Percentiles rank a stretch among this genome's conserved stretches.
Evolutionary conservation across 1,284 basidiomycete genomes (phyloP).

Genomic region (Jaminaea rosea): DNA sequence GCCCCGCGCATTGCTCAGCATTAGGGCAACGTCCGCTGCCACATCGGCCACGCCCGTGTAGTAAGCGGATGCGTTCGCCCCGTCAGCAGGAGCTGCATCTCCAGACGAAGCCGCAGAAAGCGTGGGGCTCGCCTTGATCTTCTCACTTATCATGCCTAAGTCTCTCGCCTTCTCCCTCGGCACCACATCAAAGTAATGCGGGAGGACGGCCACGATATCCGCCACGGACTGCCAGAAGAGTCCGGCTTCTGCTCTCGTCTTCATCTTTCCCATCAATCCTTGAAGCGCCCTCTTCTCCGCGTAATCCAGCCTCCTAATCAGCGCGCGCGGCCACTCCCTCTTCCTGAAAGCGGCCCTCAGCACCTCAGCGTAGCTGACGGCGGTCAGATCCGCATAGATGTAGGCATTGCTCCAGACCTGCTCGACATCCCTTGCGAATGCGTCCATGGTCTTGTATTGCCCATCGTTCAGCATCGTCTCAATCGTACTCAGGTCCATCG

Average conservation of each 20-base stretch:
- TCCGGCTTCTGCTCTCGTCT: slow-evolving; percentile 19
- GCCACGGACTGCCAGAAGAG: slow-evolving; percentile 60
- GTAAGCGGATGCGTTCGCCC: no score
- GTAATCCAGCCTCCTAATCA: slow-evolving; percentile 65
- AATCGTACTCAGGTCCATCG: slow-evolving; percentile 92
- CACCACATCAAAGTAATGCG: slow-evolving; percentile 73
- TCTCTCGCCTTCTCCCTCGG: slow-evolving; percentile 77
- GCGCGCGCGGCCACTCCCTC: slow-evolving; percentile 69
- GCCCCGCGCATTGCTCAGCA: slow-evolving; percentile 72
- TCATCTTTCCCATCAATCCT: slow-evolving; percentile 58
- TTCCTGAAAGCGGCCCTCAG: slow-evolving; percentile 65
- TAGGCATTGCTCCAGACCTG: slow-evolving; percentile 70
- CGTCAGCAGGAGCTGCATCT: slow-evolving; percentile 52
- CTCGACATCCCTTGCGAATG: slow-evolving; percentile 70
- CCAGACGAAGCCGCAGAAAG: no score
- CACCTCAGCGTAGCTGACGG: slow-evolving; percentile 61
- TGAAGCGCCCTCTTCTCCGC: slow-evolving; percentile 73
- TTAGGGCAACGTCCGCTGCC: slow-evolving; percentile 69
- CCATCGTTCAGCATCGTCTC: slow-evolving; percentile 52
- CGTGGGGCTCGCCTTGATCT: no score
- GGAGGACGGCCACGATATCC: slow-evolving; percentile 61
- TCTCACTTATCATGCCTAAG: slow-evolving; percentile 68
- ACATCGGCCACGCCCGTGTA: slow-evolving; percentile 54
- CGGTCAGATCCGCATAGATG: slow-evolving; percentile 56
- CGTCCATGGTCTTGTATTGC: slow-evolving; percentile 42